Base-by-base conservation (phyloP, 306 rosid species). In the Cercis canadensis region DNA sequence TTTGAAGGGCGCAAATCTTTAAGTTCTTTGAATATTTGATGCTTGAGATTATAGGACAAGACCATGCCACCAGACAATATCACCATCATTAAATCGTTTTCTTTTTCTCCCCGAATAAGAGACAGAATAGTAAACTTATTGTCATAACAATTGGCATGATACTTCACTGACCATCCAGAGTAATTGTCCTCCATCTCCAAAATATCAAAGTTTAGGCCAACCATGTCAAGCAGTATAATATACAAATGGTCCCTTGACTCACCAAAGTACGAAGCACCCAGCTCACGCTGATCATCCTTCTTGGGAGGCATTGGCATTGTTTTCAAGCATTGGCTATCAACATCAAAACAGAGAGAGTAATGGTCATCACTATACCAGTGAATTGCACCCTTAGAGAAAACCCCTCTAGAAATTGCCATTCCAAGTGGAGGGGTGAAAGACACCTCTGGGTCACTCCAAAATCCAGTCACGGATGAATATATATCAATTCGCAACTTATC, bases 101-200 rank as follows among this genome's bases (percentile, higher is more conserved):
- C 56, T 5, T 51, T 5, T 8, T 51, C 56, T 18, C 19, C 19
- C 8, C 21, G 29, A 51, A 51, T 5, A 15, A 51, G 5, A 11
- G 21, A n/a, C 29, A 51, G 3, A 15, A 15, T 8, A n/a, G 56
- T 7, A 51, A n/a, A 47, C 17, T 4, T 6, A 51, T 51, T 51
- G 2, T 10, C 29, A 18, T 10, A 15, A 13, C 6, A 14, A 11
- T 1, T 18, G 8, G 15, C 56, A 18, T 6, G 29, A 2, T 51
- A 8, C 56, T 10, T 51, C 11, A 51, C 24, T n/a, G 56, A 51
- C 56, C 56, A 51, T 51, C 56, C 56, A 51, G 56, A 51, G 5
- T 51, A 51, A 51, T 51, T 19, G 5, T 51, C 56, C 21, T 51
- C 56, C 56, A 51, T 51, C 56, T 51, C 56, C 56, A 15, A 51